These are phyloP conservation scores for Capsicum chinense DNA, from an alignment of 257 asterid genomes.

Conservation along the genomic window DNA sequence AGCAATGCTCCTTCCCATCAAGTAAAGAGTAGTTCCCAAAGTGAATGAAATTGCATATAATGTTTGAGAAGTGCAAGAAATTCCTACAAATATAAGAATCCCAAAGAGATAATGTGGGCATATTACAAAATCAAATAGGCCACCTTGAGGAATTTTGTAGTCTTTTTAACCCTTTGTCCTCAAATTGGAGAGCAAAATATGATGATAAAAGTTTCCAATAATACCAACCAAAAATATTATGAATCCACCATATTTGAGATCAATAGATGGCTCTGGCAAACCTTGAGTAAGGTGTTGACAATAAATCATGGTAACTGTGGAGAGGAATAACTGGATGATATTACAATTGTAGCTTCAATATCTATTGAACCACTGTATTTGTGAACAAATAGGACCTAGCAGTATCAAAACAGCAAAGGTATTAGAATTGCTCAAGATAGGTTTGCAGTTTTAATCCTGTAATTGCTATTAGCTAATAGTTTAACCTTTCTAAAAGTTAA, in stretches of 20 bases:
- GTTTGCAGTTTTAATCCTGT: too few species aligned
- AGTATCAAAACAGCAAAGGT: too few species aligned
- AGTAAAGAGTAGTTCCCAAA: slow-evolving; percentile 44
- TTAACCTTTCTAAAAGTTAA: too few species aligned
- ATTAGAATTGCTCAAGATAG: too few species aligned
- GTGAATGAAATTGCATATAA: slow-evolving; percentile 38
- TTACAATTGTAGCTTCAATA: too few species aligned
- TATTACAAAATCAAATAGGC: slow-evolving; percentile 36
- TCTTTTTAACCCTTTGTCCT: too few species aligned
- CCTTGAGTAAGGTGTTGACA: slow-evolving; percentile 19
- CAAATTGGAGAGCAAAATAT: slow-evolving; percentile 45
- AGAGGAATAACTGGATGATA: too few species aligned
- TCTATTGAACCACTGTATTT: too few species aligned
- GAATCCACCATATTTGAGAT: slow-evolving; percentile 50
- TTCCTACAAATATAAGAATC: slow-evolving; percentile 58
- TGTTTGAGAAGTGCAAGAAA: slow-evolving; percentile 62
- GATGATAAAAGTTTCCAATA: slow-evolving; percentile 69
- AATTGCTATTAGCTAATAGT: too few species aligned
- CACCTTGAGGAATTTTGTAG: too few species aligned
- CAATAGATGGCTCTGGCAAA: slow-evolving; percentile 48
- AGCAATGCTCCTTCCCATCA: slow-evolving; percentile 65
- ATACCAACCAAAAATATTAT: slow-evolving; percentile 50
- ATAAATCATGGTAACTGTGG: too few species aligned
- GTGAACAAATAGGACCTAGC: too few species aligned
- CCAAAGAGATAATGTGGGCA: slow-evolving; percentile 73